Evolutionary conservation across 352 stramenopile species (phyloP), one percentile per base, ranked within the genome.

Genomic region (Nothophytophthora sp.): DNA sequence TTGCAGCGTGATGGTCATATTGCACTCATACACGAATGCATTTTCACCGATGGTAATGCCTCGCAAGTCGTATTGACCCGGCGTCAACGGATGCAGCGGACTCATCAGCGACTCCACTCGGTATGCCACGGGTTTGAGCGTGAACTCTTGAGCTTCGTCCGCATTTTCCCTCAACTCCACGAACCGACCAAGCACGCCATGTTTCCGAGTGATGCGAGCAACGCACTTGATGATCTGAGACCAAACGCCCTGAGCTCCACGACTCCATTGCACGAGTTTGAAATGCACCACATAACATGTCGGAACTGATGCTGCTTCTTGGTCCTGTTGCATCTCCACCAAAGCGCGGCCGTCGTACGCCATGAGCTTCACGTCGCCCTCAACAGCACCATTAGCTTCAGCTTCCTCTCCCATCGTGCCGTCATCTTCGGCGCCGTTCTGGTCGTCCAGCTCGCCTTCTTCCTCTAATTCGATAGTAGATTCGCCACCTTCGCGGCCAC

Each of bases 21-120:
- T 24, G 35, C 73, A 90, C 42, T 81, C 67, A 55, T 87, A 86
- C 7, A 87, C 73, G 24, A 78, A 74, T 18, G 65, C 60, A 28
- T 81, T 86, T 38, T 76, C 67, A 8, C 67, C 75, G 8, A 89
- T 79, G 1, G 77, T 86, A 36, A 73, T 75, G 12, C 78, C 78
- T 18, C 59, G 57, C n/a, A 89, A 20, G 20, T 70, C 53, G 35
- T 89, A 89, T 0, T 23, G 37, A n/a, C 77, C 77, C 4, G 75
- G 74, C 0, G 70, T 86, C 24, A 89, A 39, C 5, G 75, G 77
- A 13, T 62, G 55, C 37, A 89, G 43, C 10, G 63, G 55, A 2
- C 61, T 50, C 4, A 44, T 25, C 35, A 81, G 2, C 1, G 28
- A 6, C 29, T 77, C 58, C 8, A 67, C 19, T 45, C 47, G 46